Evolutionary conservation across 1,284 basidiomycete genomes (phyloP).

Genomic region (Ceraceosorus bombacis): DNA sequence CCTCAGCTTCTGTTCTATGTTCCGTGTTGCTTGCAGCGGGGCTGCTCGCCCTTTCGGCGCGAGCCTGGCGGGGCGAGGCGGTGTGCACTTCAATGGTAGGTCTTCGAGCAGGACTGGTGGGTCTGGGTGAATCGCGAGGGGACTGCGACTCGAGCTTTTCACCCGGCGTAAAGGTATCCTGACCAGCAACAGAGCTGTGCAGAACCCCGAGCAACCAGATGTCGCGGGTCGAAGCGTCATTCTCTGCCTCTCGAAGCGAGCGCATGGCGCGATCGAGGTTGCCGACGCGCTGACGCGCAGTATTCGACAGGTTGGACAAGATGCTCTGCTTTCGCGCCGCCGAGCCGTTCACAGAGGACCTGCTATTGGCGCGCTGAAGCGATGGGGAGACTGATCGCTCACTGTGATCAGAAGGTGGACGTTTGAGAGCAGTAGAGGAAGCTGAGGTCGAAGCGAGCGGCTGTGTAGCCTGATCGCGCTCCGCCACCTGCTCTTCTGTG

Average conservation of each 20-base stretch:
- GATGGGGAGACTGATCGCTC: not conserved
- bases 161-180: too few species aligned
- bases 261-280: constrained; percentile 35
- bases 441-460: too few species aligned
- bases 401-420: too few species aligned
- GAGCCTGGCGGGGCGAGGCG: too few species aligned
- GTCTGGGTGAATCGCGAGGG: too few species aligned
- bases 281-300: constrained; percentile 19
- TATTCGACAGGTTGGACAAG: constrained; percentile 2
- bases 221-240: constrained; percentile 19
- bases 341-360: constrained; percentile 5
- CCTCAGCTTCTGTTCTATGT: constrained; percentile 1
- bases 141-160: too few species aligned
- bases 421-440: too few species aligned
- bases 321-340: constrained; percentile 2
- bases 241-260: constrained; percentile 32
- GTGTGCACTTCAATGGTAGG: constrained; percentile 6
- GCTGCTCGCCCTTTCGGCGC: too few species aligned
- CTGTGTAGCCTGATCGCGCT: too few species aligned
- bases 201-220: constrained; percentile 41
- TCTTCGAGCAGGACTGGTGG: too few species aligned
- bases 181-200: constrained; percentile 16
- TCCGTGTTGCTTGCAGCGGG: not conserved
- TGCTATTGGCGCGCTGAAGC: constrained; percentile 1
- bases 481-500: constrained; percentile 5